Conservation (phyloP, 2,329 filamentous ascomycete species). For the Aspergillus carbonarius region DNA sequence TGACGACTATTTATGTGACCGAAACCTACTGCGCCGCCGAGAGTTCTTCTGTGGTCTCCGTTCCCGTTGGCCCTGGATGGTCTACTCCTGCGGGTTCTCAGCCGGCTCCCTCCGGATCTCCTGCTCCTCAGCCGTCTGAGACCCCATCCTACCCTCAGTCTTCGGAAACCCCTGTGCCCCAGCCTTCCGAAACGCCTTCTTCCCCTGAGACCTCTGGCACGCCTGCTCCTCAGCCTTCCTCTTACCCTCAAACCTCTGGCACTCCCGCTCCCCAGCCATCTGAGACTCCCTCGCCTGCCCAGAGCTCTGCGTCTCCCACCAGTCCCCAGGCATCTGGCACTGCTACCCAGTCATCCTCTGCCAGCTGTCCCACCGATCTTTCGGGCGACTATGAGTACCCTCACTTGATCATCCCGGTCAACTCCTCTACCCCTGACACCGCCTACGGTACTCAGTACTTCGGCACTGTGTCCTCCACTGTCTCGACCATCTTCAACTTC, state of each 20-base stretch:
- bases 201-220: not conserved
- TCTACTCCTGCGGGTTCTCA: slow-evolving; percentile 8
- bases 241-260: not conserved
- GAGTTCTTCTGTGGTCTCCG: slow-evolving; percentile 6
- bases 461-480: slow-evolving; percentile 54
- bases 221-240: slow-evolving; percentile 7
- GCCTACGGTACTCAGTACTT: slow-evolving; percentile 56
- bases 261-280: slow-evolving; percentile 1
- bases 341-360: slow-evolving; percentile 14
- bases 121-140: not conserved
- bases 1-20: slow-evolving; percentile 4
- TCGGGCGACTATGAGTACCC: slow-evolving; percentile 55
- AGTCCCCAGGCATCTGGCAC: slow-evolving; percentile 17
- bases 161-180: not conserved
- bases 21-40: slow-evolving; percentile 6
- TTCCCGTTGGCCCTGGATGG: slow-evolving; percentile 6
- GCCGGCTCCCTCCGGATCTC: not conserved
- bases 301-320: not conserved
- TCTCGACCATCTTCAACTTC: slow-evolving; percentile 68
- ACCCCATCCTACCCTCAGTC: not conserved
- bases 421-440: slow-evolving; percentile 53
- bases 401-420: slow-evolving; percentile 62
- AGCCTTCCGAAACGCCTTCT: not conserved
- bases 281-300: not conserved
- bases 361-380: slow-evolving; percentile 48